These are phyloP conservation scores for Gracilaria domingensis DNA, from an alignment of 23 red algal genomes.

Conservation along the genomic window DNA sequence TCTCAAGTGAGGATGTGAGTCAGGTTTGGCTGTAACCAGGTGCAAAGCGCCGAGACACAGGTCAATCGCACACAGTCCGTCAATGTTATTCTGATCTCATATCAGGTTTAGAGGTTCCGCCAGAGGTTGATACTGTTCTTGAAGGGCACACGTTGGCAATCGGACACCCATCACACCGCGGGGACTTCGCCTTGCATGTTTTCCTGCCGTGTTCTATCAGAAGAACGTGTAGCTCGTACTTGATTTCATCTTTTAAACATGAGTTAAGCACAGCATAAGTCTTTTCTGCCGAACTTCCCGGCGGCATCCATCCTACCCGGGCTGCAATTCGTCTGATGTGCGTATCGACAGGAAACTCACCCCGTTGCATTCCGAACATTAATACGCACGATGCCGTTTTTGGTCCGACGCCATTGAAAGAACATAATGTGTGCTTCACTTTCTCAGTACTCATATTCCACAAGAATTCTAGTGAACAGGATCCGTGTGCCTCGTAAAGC, in stretches of 20 bases:
- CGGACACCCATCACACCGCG: constrained; percentile 41
- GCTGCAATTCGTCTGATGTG: constrained; percentile 77
- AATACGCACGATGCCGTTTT: constrained; percentile 92
- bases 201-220: constrained; percentile 80
- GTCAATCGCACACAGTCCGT: too few species aligned
- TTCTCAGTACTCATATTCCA: constrained; percentile 29
- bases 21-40: too few species aligned
- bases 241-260: constrained; percentile 43
- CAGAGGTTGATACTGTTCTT: not conserved
- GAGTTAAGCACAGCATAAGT: constrained; percentile 68
- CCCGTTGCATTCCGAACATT: constrained; percentile 69
- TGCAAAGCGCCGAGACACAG: too few species aligned
- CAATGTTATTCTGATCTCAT: too few species aligned
- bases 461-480: constrained; percentile 68
- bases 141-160: not conserved
- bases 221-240: constrained; percentile 78
- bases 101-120: not conserved
- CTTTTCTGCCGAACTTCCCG: constrained; percentile 35
- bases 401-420: constrained; percentile 75
- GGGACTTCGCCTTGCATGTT: constrained; percentile 53
- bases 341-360: constrained; percentile 89
- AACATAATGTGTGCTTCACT: constrained; percentile 51
- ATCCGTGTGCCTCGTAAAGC: constrained; percentile 23
- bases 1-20: too few species aligned
- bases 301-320: constrained; percentile 76